A percentile compares a stretch with the other conserved stretches of the same genome.
Evolutionary conservation across 2,329 filamentous ascomycete species (phyloP).

Genomic region (Erysiphe neolycopersici): DNA sequence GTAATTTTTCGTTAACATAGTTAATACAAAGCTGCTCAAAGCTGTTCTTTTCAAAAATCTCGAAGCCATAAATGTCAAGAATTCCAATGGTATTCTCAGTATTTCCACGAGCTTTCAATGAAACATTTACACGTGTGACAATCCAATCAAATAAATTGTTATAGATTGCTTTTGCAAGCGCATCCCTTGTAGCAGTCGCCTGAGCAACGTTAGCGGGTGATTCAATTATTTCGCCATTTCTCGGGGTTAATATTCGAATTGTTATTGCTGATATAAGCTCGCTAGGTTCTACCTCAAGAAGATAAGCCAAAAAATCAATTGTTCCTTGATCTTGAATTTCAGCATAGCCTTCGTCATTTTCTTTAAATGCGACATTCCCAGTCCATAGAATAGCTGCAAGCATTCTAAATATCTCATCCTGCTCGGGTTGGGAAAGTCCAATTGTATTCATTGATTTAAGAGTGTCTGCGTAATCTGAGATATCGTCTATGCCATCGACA

Average conservation of each 20-base stretch:
- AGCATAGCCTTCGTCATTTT: constrained; percentile 76
- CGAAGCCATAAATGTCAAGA: constrained; percentile 95
- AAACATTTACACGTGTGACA: constrained; percentile 70
- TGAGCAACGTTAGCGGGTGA: constrained; percentile 69
- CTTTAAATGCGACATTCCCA: constrained; percentile 73
- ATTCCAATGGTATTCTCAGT: constrained; percentile 79
- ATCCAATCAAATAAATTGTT: constrained; percentile 98
- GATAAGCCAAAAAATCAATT: constrained; percentile 79
- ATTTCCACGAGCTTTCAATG: constrained; percentile 49
- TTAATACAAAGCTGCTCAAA: constrained; percentile 99
- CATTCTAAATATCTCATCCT: constrained; percentile 94
- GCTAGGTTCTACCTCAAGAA: constrained; percentile 62
- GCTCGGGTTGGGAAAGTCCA: constrained; percentile 63
- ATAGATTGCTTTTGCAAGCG: constrained; percentile 85
- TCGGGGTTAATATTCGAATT: constrained; percentile 52
- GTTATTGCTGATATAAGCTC: constrained; percentile 72
- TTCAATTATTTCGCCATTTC: constrained; percentile 38
- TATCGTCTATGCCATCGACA: constrained; percentile 80
- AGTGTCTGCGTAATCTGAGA: constrained; percentile 70
- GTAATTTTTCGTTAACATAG: constrained; percentile 97
- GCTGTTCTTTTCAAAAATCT: constrained; percentile 97
- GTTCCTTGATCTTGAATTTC: constrained; percentile 70
- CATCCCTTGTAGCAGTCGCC: constrained; percentile 66
- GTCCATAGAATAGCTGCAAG: constrained; percentile 78
- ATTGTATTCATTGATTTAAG: constrained; percentile 88